phyloP scores from a whole-genome alignment of 345 rosid genomes.

The Stellera chamaejasme region DNA sequence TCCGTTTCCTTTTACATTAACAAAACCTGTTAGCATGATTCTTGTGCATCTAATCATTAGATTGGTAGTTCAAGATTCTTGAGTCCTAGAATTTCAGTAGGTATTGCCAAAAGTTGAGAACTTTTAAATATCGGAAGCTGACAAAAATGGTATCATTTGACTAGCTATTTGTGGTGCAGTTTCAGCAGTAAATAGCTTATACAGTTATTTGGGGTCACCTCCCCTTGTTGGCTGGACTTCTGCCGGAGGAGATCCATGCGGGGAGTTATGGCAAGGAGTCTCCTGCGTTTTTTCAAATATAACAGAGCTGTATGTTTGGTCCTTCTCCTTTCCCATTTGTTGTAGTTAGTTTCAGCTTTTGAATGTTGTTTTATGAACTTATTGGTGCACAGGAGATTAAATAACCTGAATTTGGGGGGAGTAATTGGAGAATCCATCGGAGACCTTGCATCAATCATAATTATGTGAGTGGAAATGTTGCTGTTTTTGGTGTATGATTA shows the following conservation, averaged over 20 bases:
- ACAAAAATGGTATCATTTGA: neutral
- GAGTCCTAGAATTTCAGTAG: no score
- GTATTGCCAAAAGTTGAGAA: no score
- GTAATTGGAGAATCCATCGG: constrained; percentile 37
- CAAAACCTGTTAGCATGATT: no score
- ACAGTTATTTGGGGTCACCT: constrained; percentile 50
- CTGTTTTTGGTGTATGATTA: constrained; percentile 6
- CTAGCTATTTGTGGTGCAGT: constrained; percentile 30
- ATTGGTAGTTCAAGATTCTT: no score
- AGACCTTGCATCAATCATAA: constrained; percentile 51
- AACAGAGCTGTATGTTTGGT: constrained; percentile 56
- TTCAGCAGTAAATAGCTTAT: constrained; percentile 63
- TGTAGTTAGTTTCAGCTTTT: neutral
- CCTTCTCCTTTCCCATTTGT: constrained; percentile 10
- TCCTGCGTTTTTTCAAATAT: constrained; percentile 69
- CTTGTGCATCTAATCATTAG: neutral
- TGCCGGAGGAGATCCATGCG: constrained; percentile 93
- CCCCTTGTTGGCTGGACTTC: constrained; percentile 58
- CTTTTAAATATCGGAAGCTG: neutral
- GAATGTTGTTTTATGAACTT: constrained; percentile 9
- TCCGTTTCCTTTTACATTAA: neutral
- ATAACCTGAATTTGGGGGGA: constrained; percentile 59
- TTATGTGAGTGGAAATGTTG: constrained; percentile 46
- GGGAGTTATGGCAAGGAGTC: constrained; percentile 83
- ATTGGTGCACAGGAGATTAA: constrained; percentile 50